Evolutionary conservation across 1,284 basidiomycete species (phyloP), one percentile per base, ranked within the genome.

Genomic region (Moesziomyces globuligerus): DNA sequence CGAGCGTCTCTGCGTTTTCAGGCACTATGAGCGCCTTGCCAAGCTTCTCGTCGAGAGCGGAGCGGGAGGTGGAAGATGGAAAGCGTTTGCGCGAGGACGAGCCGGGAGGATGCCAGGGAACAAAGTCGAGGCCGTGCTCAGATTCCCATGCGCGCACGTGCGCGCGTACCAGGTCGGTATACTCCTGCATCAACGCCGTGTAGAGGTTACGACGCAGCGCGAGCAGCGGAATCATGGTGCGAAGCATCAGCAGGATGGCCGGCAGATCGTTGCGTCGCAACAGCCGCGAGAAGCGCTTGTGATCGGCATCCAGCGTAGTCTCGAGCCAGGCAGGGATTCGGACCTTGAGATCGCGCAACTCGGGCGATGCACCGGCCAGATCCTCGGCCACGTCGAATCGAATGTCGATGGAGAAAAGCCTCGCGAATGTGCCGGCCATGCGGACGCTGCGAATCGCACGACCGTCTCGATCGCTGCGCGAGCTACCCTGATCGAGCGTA

Each of bases 221-320:
- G n/a, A 55, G 3, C 8, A 70, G 29, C 1, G 67, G 60, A 2
- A 70, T 18, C 48, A 64, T 48, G 1, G 60, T 70, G 3, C 67
- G 60, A 5, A 70, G 39, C 59, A 62, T 70, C 18, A 70, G 26
- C 37, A 70, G 28, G 3, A 70, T 41, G 4, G 56, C 39, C 3
- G 60, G 67, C 6, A 70, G 48, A 42, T 70, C 67, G 34, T 59
- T 59, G 3, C 60, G 34, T 17, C 11, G 1, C 4, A 53, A 0
- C 3, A 64, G 29, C 17, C 37, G 41, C 2, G 11, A 9, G 11
- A 42, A 60, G 18, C 51, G 38, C 6, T 23, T 17, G 20, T 51
- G 37, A 1, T 15, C 42, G 1, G 11, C 8, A 17, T 64, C 32
- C 7, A 69, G 38, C 4, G 56, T 40, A 0, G 7, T 5, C 1